These are phyloP conservation scores for Fusarium nodosum DNA, from an alignment of 2,329 filamentous ascomycete species.

Conservation along the genomic window DNA sequence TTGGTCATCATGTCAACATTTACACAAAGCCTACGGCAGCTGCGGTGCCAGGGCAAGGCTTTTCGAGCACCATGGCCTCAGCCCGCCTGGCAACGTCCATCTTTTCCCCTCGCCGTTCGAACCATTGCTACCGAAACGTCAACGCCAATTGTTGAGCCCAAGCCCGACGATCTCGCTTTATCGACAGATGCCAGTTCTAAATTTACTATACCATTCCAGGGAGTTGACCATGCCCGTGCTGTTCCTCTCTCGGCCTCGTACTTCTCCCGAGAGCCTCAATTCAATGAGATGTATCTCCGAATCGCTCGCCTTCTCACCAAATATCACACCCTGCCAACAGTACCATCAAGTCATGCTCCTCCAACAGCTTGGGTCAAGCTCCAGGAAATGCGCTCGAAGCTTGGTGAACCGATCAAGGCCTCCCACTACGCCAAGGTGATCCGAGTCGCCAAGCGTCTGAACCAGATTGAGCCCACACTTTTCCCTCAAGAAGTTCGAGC, in stretches of 20 bases:
- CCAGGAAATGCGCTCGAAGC: slow-evolving; percentile 77
- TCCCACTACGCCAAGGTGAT: slow-evolving; percentile 85
- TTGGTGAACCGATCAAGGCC: slow-evolving; percentile 79
- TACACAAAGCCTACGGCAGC: slow-evolving; percentile 54
- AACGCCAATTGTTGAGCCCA: slow-evolving; percentile 23
- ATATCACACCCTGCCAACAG: slow-evolving; percentile 79
- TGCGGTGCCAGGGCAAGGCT: slow-evolving; percentile 54
- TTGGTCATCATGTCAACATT: slow-evolving; percentile 55
- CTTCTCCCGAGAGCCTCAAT: slow-evolving; percentile 87
- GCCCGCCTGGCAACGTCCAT: slow-evolving; percentile 42
- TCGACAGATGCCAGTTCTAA: slow-evolving; percentile 38
- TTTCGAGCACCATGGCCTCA: slow-evolving; percentile 51
- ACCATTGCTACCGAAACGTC: slow-evolving; percentile 47
- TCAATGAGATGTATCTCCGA: slow-evolving; percentile 85
- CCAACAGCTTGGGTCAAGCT: slow-evolving; percentile 85
- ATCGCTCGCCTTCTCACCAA: slow-evolving; percentile 79
- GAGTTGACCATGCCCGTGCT: slow-evolving; percentile 72
- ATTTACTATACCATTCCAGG: slow-evolving; percentile 51
- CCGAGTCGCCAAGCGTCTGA: slow-evolving; percentile 80
- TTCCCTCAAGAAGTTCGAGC: slow-evolving; percentile 77
- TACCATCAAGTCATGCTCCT: slow-evolving; percentile 75
- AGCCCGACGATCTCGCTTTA: slow-evolving; percentile 32
- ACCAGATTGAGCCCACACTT: slow-evolving; percentile 85
- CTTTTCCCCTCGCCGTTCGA: slow-evolving; percentile 49
- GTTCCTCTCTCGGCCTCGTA: slow-evolving; percentile 92